These are phyloP conservation scores for Drosera spatulata DNA, from an alignment of 179 eudicot genomes.

Conservation along the genomic window DNA sequence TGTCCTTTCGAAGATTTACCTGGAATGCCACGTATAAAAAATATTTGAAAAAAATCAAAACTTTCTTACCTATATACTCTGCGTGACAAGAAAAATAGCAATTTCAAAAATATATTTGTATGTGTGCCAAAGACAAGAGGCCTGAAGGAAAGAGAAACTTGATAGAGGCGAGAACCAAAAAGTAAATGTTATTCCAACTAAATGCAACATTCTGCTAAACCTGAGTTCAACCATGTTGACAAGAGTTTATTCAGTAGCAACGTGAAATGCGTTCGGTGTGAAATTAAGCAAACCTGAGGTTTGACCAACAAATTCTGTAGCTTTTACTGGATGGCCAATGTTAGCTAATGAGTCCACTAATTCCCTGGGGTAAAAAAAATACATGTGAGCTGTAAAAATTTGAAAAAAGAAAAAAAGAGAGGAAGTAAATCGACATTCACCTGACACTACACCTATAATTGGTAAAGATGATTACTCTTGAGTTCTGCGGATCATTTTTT, in stretches of 20 bases:
- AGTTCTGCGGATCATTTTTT: constrained; percentile 56
- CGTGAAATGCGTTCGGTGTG: too few species aligned
- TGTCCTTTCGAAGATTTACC: constrained; percentile 85
- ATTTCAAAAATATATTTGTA: too few species aligned
- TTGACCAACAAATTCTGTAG: constrained; percentile 94
- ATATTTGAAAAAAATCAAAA: background rate
- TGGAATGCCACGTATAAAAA: constrained; percentile 17
- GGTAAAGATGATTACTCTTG: constrained; percentile 96
- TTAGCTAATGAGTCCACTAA: constrained; percentile 58
- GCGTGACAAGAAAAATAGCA: too few species aligned
- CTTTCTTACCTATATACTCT: too few species aligned
- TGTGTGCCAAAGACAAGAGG: background rate
- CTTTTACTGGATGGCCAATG: constrained; percentile 56
- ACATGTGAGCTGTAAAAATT: background rate
- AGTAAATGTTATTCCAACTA: too few species aligned
- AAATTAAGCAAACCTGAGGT: constrained; percentile 54
- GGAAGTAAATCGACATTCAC: too few species aligned
- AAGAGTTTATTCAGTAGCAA: too few species aligned
- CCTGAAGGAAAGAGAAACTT: too few species aligned
- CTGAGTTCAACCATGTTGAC: too few species aligned
- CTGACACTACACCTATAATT: constrained; percentile 97
- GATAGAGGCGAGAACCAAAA: background rate
- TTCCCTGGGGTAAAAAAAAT: constrained; percentile 43
- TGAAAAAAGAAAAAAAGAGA: background rate
- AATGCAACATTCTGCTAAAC: too few species aligned